Base-by-base conservation (phyloP, 139 green algal genomes). In the Chlamydomonas incerta region DNA sequence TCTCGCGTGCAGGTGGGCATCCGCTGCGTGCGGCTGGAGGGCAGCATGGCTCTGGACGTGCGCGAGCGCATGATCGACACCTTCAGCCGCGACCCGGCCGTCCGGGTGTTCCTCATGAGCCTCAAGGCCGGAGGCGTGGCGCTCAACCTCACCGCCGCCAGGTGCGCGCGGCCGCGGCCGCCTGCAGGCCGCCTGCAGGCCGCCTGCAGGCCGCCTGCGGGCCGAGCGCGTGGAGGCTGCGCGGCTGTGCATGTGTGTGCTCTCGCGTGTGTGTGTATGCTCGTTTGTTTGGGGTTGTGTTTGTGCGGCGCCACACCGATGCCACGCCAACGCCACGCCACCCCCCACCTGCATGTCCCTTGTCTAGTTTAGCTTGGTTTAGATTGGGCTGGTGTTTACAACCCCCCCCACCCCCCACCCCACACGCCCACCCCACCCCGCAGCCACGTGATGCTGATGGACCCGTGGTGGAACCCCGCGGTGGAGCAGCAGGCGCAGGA, bases 101-200 rank as follows among this genome's bases (percentile, higher is more conserved):
- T 94, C 10, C 50, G 65, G 29, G 94, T 97, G 35, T 97, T 98
- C 83, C 91, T 98, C 20, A 96, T 98, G 96, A 94, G 82, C 65
- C 90, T 98, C 34, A 96, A 96, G 91, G 93, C 94, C 8, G 93
- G 92, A 5, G 94, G 95, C 23, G 96, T 98, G 72, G 96, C 96
- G 20, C 94, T 98, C 80, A 98, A 98, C 92, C 92, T 98, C 33
- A 98, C 95, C 0, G 95, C 93, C 4, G 95, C 95, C 34, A 76
- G 74, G 74, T 60, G 55, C 18, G 55, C 8, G 55, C 17, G 17
- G 18, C 8, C 55, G 55, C n/a, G n/a, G n/a, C n/a, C n/a, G n/a
- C n/a, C n/a, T n/a, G n/a, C n/a, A n/a, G n/a, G n/a, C n/a, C n/a
- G n/a, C n/a, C n/a, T n/a, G n/a, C n/a, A n/a, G n/a, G n/a, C n/a